These are phyloP conservation scores for Cladosporium sp. DNA, from an alignment of 2,329 filamentous ascomycete genomes.

Conservation along the genomic window DNA sequence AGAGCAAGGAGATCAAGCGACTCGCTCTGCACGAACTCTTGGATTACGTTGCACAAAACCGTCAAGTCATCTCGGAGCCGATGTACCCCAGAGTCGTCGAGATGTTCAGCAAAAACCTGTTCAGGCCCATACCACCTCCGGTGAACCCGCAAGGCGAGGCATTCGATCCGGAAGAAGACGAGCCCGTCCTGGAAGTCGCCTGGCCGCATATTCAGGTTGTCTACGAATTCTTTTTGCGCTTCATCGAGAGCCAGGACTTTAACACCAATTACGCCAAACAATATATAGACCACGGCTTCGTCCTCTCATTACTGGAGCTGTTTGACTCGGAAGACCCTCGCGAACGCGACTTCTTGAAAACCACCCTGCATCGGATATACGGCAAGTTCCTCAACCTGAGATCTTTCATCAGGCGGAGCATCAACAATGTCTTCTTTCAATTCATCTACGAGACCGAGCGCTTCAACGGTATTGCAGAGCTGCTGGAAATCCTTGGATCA, in stretches of 20 bases:
- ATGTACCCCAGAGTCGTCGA: constrained; percentile 99
- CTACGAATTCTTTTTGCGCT: constrained; percentile 97
- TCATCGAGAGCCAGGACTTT: constrained; percentile 99
- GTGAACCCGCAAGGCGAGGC: constrained; percentile 97
- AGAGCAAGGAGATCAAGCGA: constrained; percentile 98
- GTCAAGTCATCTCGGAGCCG: constrained; percentile 95
- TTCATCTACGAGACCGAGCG: constrained; percentile 98
- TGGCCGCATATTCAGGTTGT: constrained; percentile 99
- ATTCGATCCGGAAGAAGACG: constrained; percentile 97
- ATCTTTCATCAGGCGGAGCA: constrained; percentile 94
- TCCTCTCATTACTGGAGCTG: constrained; percentile 87
- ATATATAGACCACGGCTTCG: constrained; percentile 97
- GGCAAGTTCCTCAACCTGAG: constrained; percentile 97
- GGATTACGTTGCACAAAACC: constrained; percentile 97
- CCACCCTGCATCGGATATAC: constrained; percentile 94
- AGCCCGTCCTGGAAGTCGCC: constrained; percentile 93
- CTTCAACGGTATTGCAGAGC: constrained; percentile 95
- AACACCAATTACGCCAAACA: constrained; percentile 99
- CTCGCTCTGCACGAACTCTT: constrained; percentile 90
- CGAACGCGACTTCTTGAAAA: constrained; percentile 96
- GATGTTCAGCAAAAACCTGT: constrained; percentile 98
- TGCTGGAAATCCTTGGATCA: constrained; percentile 92
- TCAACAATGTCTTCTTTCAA: constrained; percentile 99
- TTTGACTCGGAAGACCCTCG: constrained; percentile 97
- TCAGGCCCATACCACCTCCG: constrained; percentile 91